Base-by-base conservation (phyloP, 768 basidiomycete genomes). In the Tulasnella sp. region DNA sequence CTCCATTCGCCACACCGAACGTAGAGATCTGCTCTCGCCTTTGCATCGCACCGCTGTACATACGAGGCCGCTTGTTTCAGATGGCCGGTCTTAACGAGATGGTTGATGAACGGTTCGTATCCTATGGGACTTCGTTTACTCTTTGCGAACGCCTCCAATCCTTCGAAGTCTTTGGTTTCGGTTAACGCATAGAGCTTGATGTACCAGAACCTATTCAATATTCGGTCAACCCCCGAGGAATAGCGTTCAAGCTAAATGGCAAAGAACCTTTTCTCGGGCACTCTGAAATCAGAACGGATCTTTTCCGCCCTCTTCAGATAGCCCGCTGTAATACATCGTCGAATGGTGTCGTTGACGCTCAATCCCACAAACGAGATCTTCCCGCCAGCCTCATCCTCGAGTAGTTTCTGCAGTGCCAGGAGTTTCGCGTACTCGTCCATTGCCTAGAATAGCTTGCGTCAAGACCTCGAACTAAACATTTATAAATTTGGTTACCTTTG, bases 81-180 rank as follows among this genome's bases (percentile, higher is more conserved):
- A 83, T 92, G 90, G 0, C 93, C 94, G 51, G 90, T 89, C 73
- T 90, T 87, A 39, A 93, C 88, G 48, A 98, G 87, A 80, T 93
- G 90, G 48, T 87, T 89, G 35, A 96, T 95, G 83, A 95, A 95
- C 0, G 92, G 88, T 82, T 98, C 96, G 82, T 97, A 99, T 0
- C 98, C 97, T 78, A 99, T 98, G 5, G 97, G 96, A 83, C 93
- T 95, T 81, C 94, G 89, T 84, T 90, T 96, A 46, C 92, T 92
- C 81, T 91, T 92, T 1, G 95, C 90, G 83, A 99, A 97, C 0
- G 88, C 83, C 71, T 98, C 95, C 18, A 99, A 87, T 1, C 88
- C 90, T 44, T 96, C 93, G 83, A 96, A 99, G 83, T 98, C 95
- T 78, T 90, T 87, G 29, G 89, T 86, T n/a, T 88, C 87, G 13